Evolutionary conservation across 2,329 filamentous ascomycete genomes (phyloP).

Genomic region (Westerdykella aurantiaca): DNA sequence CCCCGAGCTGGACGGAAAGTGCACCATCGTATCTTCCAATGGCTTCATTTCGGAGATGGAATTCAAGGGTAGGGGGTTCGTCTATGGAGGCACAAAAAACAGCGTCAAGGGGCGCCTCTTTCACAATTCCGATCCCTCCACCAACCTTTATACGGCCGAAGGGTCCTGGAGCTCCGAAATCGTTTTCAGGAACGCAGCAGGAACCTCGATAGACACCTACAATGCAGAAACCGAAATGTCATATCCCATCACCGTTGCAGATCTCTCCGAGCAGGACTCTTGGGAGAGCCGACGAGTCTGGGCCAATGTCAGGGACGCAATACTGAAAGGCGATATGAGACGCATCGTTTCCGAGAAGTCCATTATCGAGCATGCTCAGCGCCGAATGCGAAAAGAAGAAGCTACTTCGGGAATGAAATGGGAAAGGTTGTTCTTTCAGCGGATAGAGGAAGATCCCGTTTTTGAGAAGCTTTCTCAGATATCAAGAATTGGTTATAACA

Average conservation of each 20-base stretch:
- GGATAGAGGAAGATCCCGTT: constrained; percentile 20
- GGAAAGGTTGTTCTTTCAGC: constrained; percentile 39
- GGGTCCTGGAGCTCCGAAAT: constrained; percentile 41
- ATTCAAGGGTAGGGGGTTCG: constrained; percentile 41
- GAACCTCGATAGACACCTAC: constrained; percentile 34
- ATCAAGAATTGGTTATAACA: constrained; percentile 16
- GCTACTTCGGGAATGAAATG: constrained; percentile 34
- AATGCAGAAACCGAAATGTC: constrained; percentile 21
- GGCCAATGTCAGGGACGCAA: constrained; percentile 36
- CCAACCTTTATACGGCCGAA: constrained; percentile 35
- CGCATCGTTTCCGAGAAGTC: constrained; percentile 27
- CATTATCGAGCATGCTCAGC: constrained; percentile 35
- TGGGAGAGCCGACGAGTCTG: constrained; percentile 45
- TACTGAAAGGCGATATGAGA: constrained; percentile 41
- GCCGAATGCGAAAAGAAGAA: constrained; percentile 39
- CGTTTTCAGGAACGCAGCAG: constrained; percentile 33
- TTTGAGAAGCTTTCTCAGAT: constrained; percentile 21
- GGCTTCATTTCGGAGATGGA: constrained; percentile 41
- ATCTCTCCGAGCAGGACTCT: constrained; percentile 38
- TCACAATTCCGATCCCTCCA: constrained; percentile 27
- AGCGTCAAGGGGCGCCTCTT: constrained; percentile 37
- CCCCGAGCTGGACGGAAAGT: constrained; percentile 40
- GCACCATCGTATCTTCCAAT: constrained; percentile 39
- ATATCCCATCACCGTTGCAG: constrained; percentile 18
- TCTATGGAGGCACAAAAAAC: constrained; percentile 40